Evolutionary conservation across 2,329 filamentous ascomycete species (phyloP).

Genomic region (Trichophyton simii): DNA sequence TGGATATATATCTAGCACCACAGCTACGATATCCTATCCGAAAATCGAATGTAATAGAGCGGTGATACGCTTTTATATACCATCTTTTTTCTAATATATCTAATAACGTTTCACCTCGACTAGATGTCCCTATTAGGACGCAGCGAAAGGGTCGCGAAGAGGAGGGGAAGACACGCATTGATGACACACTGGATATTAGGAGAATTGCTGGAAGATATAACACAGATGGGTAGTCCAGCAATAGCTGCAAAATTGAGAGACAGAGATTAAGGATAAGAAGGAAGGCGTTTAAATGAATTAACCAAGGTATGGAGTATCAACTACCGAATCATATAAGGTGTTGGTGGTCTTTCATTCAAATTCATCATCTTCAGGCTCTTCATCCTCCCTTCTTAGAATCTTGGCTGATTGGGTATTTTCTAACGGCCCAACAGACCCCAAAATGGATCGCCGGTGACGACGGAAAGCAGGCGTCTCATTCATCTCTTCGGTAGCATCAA

Average conservation of each 20-base stretch:
- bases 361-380: conserved; percentile 32
- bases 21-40: too few relatives aligned
- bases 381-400: conserved; percentile 23
- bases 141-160: background rate
- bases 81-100: background rate
- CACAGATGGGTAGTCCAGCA: background rate
- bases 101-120: background rate
- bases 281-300: too few relatives aligned
- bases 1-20: too few relatives aligned
- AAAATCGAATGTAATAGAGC: too few relatives aligned
- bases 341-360: conserved; percentile 31
- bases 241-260: background rate
- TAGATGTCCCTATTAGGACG: background rate
- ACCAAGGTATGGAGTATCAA: background rate
- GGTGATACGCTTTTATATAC: too few relatives aligned
- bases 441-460: conserved; percentile 44
- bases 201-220: background rate
- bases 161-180: background rate
- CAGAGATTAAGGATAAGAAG: too few relatives aligned
- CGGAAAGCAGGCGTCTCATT: conserved; percentile 43
- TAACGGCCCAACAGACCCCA: conserved; percentile 36
- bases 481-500: conserved; percentile 26
- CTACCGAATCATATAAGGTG: background rate
- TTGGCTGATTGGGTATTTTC: conserved; percentile 41
- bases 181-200: background rate